Evolutionary conservation across 106 monocot species (phyloP).

Genomic region (Ottelia alismoides): DNA sequence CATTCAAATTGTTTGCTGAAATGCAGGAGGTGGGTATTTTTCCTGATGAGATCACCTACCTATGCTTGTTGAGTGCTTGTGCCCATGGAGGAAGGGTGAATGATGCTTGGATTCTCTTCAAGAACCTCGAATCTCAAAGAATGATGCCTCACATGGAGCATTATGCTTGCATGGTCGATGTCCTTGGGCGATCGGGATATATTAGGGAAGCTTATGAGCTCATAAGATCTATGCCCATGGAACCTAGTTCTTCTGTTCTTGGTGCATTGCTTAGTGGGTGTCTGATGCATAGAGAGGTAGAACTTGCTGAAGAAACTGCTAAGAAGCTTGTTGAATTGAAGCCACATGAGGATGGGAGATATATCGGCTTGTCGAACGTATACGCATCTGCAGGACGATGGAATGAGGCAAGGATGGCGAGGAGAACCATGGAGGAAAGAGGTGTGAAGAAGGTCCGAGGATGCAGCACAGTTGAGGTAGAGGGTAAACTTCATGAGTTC

Average conservation of each 20-base stretch:
- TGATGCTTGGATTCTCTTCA: conserved; percentile 45
- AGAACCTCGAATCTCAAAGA: conserved; percentile 15
- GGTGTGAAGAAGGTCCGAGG: conserved; percentile 54
- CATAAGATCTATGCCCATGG: conserved; percentile 35
- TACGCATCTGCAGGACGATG: conserved; percentile 26
- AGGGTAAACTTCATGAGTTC: conserved; percentile 29
- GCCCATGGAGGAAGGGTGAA: conserved; percentile 58
- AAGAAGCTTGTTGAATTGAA: conserved; percentile 40
- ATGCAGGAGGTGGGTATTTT: conserved; percentile 25
- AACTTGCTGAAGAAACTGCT: conserved; percentile 38
- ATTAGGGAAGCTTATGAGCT: conserved; percentile 42
- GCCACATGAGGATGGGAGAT: conserved; percentile 54
- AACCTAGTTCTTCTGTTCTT: conserved; percentile 44
- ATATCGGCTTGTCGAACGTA: conserved; percentile 46
- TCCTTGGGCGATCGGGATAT: conserved; percentile 35
- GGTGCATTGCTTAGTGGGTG: conserved; percentile 54
- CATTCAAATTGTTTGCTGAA: conserved; percentile 32
- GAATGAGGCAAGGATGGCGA: conserved; percentile 38
- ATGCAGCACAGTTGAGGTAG: conserved; percentile 44
- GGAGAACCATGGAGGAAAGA: conserved; percentile 46
- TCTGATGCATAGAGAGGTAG: conserved; percentile 23
- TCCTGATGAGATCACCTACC: conserved; percentile 78
- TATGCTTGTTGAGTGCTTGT: conserved; percentile 47
- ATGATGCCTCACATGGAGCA: conserved; percentile 40
- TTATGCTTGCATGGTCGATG: conserved; percentile 76